Evolutionary conservation across 495 filamentous ascomycete genomes (phyloP), one percentile per base, ranked within the genome.

Genomic region (Talaromyces borbonicus): DNA sequence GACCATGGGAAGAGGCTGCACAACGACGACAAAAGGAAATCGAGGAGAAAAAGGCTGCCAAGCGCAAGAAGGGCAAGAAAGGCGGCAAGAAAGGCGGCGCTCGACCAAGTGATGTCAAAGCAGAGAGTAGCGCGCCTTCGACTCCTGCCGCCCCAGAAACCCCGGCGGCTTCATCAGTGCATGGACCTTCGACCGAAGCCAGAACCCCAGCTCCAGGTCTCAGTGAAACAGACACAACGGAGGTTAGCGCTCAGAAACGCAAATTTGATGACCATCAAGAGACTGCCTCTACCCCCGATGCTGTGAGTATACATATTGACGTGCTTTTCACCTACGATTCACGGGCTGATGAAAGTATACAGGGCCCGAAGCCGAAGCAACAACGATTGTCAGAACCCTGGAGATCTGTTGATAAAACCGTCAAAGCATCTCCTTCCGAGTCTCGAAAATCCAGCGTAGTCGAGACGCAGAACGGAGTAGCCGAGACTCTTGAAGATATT

Each of bases 1-100:
- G 76, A 59, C 85, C 86, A 3, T 95, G 87, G 89, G 87, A 90
- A 62, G 77, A 78, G 44, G 70, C 77, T 12, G 57, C 75, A 56
- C 54, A 75, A 63, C 54, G 66, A 58, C 57, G 79, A 67, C 67
- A 72, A 47, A 67, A 58, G 48, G 68, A 69, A 38, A 65, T 68
- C 15, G 67, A 69, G 38, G 72, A 77, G 45, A 66, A 73, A 48
- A 71, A 68, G 52, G 58, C 39, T 31, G 56, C 61, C n/a, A 65
- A 58, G 35, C 62, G 57, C 36, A 71, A 64, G 59, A 69, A 69
- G 56, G 62, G 68, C 42, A 73, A 72, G 54, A 69, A 68, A 58
- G 66, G 67, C 18, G 53, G 53, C 37, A 58, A 60, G 37, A 59
- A 61, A 57, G 58, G 61, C 37, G 46, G 50, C 19, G 26, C 38